Evolutionary conservation across 2,329 filamentous ascomycete genomes (phyloP), one percentile per base, ranked within the genome.

Genomic region (Ceratocystis papillata): DNA sequence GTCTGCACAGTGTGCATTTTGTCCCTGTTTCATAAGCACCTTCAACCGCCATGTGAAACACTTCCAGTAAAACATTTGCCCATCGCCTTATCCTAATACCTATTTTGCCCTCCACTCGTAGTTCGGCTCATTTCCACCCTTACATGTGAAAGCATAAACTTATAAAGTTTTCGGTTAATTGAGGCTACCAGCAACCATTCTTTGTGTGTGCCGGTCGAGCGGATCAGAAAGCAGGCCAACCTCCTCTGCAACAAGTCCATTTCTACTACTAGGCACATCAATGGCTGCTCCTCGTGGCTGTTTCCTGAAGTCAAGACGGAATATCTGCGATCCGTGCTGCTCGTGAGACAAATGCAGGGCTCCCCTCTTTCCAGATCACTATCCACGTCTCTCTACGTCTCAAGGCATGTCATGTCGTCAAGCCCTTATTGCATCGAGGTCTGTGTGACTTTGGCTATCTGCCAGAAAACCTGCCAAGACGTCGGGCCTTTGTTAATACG

Each of bases 1-100:
- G 12, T 46, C 10, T n/a, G 17, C 1, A 67, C 66, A 67, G 66
- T 65, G 63, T n/a, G 66, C 59, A 45, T 59, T 65, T 46, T 57
- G 66, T 62, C 44, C 20, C 44, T 30, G 57, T 48, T 65, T 65
- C 64, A 61, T 33, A 41, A 46, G 22, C 48, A 37, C 25, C 28
- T n/a, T 37, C 10, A 6, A n/a, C 55, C 25, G 15, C 28, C 55
- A 7, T n/a, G 55, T 59, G 55, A 59, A 59, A 59, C 55, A 59
- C 55, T 7, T 28, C 12, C 55, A 25, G 55, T 22, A 59, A 59
- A 59, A 20, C 28, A 59, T 7, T 8, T 15, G 5, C 22, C 25
- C 48, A 22, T 48, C 46, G 10, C 37, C 10, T 41, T 41, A 15
- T 41, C 8, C 15, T 20, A n/a, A 5, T 53, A 20, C 25, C 48